Conservation (phyloP, 176 grass and related monocot genomes). For the Luzula sylvatica region DNA sequence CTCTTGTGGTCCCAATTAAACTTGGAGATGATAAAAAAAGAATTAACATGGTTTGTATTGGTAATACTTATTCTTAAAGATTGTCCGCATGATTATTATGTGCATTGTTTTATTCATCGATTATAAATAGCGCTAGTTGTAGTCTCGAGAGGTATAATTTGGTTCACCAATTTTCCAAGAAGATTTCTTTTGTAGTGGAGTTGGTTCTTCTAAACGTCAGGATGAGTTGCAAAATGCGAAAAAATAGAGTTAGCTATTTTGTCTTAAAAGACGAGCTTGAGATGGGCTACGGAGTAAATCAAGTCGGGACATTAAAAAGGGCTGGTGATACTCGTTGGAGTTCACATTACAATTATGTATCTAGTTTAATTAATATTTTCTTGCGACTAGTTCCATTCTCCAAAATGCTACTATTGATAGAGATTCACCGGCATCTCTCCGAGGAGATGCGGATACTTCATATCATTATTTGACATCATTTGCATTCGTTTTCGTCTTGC, state of each 20-base stretch:
- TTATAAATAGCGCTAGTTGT: not conserved
- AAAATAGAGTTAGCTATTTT: no score
- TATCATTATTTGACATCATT: constrained; percentile 11
- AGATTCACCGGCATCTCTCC: not conserved
- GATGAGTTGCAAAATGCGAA: not conserved
- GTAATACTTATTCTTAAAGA: no score
- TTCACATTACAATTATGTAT: not conserved
- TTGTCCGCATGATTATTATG: constrained; percentile 17
- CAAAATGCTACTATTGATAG: not conserved
- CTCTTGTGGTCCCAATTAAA: no score
- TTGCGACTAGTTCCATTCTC: not conserved
- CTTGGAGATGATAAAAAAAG: no score
- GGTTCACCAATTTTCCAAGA: not conserved
- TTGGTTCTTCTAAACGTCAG: not conserved
- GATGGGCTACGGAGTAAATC: not conserved
- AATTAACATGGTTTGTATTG: no score
- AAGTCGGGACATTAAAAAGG: no score
- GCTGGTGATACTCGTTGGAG: not conserved
- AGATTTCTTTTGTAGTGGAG: not conserved
- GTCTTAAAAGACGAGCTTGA: not conserved
- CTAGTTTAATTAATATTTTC: not conserved
- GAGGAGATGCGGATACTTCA: not conserved
- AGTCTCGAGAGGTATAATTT: not conserved
- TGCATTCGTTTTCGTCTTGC: constrained; percentile 14
- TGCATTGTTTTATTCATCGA: constrained; percentile 2